These are phyloP conservation scores for Fusarium sp. DNA, from an alignment of 2,329 filamentous ascomycete species.

Conservation along the genomic window DNA sequence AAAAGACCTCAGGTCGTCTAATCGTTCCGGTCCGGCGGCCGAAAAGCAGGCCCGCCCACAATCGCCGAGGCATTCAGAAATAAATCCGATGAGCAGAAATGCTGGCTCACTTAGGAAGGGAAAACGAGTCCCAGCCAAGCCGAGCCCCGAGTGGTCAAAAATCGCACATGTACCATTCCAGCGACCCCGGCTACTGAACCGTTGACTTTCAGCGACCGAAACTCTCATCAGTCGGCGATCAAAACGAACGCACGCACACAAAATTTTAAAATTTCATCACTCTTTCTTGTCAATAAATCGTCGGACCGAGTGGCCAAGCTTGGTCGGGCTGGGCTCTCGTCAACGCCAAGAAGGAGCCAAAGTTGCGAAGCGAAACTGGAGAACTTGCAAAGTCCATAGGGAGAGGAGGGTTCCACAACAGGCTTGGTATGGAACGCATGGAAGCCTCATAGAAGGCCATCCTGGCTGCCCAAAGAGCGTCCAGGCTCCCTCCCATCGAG, in stretches of 20 bases:
- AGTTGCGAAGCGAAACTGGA: conserved; percentile 20
- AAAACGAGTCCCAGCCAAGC: conserved; percentile 23
- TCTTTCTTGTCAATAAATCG: background rate
- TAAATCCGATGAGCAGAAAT: conserved; percentile 1
- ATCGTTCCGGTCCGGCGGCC: background rate
- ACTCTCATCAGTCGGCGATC: conserved; percentile 14
- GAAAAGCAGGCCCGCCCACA: background rate
- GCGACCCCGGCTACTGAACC: conserved; percentile 15
- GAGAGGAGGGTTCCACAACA: conserved; percentile 28
- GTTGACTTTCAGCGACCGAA: conserved; percentile 35
- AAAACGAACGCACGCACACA: conserved; percentile 1
- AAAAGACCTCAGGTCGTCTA: background rate
- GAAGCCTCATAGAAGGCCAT: conserved; percentile 43
- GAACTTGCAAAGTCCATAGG: conserved; percentile 3
- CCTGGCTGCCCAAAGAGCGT: conserved; percentile 21
- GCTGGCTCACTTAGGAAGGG: background rate
- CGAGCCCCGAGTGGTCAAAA: conserved; percentile 1
- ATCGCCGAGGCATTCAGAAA: conserved; percentile 3
- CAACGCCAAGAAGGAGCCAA: conserved; percentile 29
- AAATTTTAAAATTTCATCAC: background rate
- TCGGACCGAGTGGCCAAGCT: conserved; percentile 16
- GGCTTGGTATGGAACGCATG: conserved; percentile 41
- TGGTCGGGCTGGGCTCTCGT: conserved; percentile 31
- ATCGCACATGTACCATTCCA: conserved; percentile 36
- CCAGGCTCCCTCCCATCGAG: conserved; percentile 22